phyloP scores from a whole-genome alignment of 768 basidiomycete genomes.

The Leccinum uliginosum region DNA sequence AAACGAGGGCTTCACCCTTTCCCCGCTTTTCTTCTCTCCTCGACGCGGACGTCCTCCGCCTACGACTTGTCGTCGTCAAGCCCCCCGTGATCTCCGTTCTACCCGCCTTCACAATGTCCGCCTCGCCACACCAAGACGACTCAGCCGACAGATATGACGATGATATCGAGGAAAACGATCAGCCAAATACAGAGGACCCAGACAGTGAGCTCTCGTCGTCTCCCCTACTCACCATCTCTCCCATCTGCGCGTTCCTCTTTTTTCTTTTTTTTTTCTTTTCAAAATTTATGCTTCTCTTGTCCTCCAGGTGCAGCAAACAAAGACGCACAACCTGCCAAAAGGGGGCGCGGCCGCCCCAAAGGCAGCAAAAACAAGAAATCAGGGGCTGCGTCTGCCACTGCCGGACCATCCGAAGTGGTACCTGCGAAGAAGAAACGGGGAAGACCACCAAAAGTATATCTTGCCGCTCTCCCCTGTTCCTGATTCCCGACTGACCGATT shows the following conservation, averaged over 20 bases:
- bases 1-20: slow-evolving; percentile 66
- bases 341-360: slow-evolving; percentile 84
- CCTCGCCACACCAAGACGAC: slow-evolving; percentile 55
- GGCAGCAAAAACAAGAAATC: slow-evolving; percentile 77
- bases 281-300: slow-evolving; percentile 18
- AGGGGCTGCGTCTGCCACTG: slow-evolving; percentile 30
- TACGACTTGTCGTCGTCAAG: slow-evolving; percentile 15
- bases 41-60: slow-evolving; percentile 32
- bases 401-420: slow-evolving; percentile 25
- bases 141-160: slow-evolving; percentile 52
- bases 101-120: slow-evolving; percentile 47
- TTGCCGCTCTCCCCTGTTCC: slow-evolving; percentile 7
- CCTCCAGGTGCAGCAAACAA: slow-evolving; percentile 39
- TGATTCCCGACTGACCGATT: slow-evolving; percentile 20
- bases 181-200: slow-evolving; percentile 31
- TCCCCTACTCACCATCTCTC: slow-evolving; percentile 10
- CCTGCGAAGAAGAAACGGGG: slow-evolving; percentile 44
- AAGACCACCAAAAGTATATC: slow-evolving; percentile 47
- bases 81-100: slow-evolving; percentile 24
- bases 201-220: slow-evolving; percentile 26
- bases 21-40: slow-evolving; percentile 54
- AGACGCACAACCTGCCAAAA: slow-evolving; percentile 48
- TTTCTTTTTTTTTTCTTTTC: slow-evolving; percentile 16
- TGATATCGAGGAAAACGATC: slow-evolving; percentile 52
- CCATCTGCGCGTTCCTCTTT: slow-evolving; percentile 12